Evolutionary conservation across 257 asterid genomes (phyloP).

Genomic region (Nicotiana tomentosiformis): DNA sequence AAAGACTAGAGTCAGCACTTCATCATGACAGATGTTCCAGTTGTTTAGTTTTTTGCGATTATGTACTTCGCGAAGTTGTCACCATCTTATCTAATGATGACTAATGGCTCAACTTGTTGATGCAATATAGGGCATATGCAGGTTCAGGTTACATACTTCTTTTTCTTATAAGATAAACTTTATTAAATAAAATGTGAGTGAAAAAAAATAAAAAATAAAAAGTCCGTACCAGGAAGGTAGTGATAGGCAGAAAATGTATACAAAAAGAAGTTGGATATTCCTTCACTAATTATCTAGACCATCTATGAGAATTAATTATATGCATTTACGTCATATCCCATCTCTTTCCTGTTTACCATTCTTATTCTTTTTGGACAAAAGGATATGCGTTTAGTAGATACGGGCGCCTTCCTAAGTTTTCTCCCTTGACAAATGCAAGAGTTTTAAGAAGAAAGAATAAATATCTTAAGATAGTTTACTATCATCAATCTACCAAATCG

Average conservation of each 20-base stretch:
- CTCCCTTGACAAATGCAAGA: neutral
- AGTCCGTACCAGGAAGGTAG: too few species aligned
- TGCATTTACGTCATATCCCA: neutral
- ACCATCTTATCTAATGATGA: neutral
- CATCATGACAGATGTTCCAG: neutral
- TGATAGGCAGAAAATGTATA: too few species aligned
- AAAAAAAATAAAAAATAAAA: too few species aligned
- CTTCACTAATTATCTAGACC: too few species aligned
- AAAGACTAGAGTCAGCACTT: neutral
- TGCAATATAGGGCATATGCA: conserved; percentile 1
- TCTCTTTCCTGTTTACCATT: neutral
- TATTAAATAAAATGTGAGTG: too few species aligned
- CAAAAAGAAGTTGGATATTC: too few species aligned
- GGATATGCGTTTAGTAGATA: neutral
- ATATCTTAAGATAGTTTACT: neutral
- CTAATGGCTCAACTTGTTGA: neutral
- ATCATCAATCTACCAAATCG: neutral
- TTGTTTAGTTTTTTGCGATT: neutral
- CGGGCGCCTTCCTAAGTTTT: neutral
- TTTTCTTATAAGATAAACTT: too few species aligned
- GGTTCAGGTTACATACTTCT: neutral
- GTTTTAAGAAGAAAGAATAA: neutral
- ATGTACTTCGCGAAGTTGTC: neutral
- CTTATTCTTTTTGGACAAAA: neutral
- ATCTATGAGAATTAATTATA: too few species aligned